These are phyloP conservation scores for Suillus decipiens DNA, from an alignment of 768 basidiomycete species.

Conservation along the genomic window DNA sequence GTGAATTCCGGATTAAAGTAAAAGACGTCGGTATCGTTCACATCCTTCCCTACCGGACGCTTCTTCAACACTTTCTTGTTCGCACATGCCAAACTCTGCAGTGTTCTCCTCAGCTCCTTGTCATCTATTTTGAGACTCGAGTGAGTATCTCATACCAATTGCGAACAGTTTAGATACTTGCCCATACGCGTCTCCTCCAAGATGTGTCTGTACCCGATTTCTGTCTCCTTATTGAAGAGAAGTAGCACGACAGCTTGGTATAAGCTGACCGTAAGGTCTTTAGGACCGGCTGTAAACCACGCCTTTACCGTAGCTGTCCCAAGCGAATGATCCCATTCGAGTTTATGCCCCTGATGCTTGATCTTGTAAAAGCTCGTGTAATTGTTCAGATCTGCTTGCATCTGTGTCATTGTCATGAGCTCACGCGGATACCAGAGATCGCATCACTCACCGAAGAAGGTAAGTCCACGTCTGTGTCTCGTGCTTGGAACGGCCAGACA, in stretches of 20 bases:
- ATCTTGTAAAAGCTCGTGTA: conserved; percentile 75
- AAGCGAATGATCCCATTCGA: conserved; percentile 87
- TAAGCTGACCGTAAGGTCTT: conserved; percentile 89
- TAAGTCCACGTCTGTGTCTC: conserved; percentile 51
- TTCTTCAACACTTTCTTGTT: conserved; percentile 89
- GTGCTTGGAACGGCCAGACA: conserved; percentile 79
- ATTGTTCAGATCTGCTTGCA: conserved; percentile 66
- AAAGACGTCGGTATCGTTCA: conserved; percentile 81
- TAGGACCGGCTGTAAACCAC: conserved; percentile 64
- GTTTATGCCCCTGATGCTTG: conserved; percentile 72
- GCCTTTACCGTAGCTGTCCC: conserved; percentile 80
- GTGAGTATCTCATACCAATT: conserved; percentile 4
- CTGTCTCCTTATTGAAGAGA: conserved; percentile 73
- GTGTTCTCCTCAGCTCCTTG: conserved; percentile 72
- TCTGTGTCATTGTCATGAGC: conserved; percentile 41
- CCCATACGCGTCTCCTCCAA: conserved; percentile 69
- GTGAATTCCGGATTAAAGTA: conserved; percentile 81
- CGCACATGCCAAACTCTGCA: conserved; percentile 92
- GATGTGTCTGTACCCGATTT: conserved; percentile 68
- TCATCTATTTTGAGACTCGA: conserved; percentile 48
- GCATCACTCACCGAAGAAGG: conserved; percentile 48
- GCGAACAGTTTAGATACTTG: conserved; percentile 36
- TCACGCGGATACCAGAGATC: background rate
- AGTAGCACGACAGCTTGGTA: conserved; percentile 88
- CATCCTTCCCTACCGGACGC: conserved; percentile 73